Evolutionary conservation across 257 asterid genomes (phyloP).

Genomic region (Jacaranda mimosifolia): DNA sequence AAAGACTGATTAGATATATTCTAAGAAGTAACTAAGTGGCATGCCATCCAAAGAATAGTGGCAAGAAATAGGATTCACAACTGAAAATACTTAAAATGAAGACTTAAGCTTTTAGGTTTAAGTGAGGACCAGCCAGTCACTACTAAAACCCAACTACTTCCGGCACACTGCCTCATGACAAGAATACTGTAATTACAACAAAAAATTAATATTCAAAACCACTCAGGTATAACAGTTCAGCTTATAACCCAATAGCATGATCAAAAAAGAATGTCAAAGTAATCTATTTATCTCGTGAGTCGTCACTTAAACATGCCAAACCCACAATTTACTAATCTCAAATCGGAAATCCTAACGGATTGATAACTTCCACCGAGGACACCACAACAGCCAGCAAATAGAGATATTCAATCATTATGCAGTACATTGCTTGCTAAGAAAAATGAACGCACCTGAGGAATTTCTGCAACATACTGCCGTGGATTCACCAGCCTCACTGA

Average conservation of each 20-base stretch:
- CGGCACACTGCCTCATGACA: neutral
- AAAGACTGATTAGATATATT: neutral
- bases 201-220: neutral
- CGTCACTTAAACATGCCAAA: neutral
- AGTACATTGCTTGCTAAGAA: neutral
- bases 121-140: conserved; percentile 6
- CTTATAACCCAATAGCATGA: neutral
- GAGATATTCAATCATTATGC: too few relatives aligned
- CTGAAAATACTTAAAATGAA: neutral
- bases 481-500: conserved; percentile 98
- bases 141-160: too few relatives aligned
- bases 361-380: neutral
- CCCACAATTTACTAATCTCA: neutral
- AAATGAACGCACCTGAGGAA: conserved; percentile 76
- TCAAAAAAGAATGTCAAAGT: neutral
- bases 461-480: conserved; percentile 92
- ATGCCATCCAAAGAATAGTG: neutral
- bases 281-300: neutral
- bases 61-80: conserved; percentile 16
- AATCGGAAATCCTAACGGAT: conserved; percentile 3
- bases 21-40: neutral
- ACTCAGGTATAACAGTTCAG: neutral
- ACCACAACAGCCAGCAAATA: too few relatives aligned
- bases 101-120: neutral
- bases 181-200: neutral